phyloP scores from a whole-genome alignment of 345 rosid genomes.

The Theobroma cacao region DNA sequence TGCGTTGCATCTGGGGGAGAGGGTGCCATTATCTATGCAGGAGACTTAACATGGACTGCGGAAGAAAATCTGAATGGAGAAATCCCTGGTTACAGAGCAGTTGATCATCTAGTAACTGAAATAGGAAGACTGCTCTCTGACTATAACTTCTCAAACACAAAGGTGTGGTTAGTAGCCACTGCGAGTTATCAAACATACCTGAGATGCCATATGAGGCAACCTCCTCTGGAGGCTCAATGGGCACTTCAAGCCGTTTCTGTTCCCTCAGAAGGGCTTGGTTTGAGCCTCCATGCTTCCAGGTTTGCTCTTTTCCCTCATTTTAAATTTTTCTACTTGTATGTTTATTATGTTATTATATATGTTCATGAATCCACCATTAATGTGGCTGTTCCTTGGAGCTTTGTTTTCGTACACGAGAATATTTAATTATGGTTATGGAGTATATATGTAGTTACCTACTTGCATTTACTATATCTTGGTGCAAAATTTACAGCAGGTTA shows the following conservation, averaged over 20 bases:
- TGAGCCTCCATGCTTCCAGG: constrained; percentile 82
- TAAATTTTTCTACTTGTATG: too few species aligned
- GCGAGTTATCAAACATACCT: constrained; percentile 78
- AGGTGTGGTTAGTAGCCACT: constrained; percentile 71
- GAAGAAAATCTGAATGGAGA: constrained; percentile 29
- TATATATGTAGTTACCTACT: too few species aligned
- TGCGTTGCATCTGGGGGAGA: constrained; percentile 38
- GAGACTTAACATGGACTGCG: constrained; percentile 74
- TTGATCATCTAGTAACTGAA: constrained; percentile 64
- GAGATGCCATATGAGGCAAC: constrained; percentile 81
- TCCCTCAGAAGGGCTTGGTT: constrained; percentile 76
- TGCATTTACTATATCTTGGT: not conserved
- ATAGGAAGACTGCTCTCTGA: constrained; percentile 54
- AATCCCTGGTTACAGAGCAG: constrained; percentile 40
- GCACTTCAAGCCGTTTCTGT: constrained; percentile 75
- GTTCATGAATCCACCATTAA: constrained; percentile 12
- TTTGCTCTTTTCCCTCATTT: constrained; percentile 8
- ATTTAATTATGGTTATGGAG: too few species aligned
- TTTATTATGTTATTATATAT: not conserved
- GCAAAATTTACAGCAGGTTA: not conserved
- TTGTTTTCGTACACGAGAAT: constrained; percentile 14
- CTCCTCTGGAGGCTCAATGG: constrained; percentile 83
- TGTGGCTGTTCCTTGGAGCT: constrained; percentile 9
- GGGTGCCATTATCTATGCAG: constrained; percentile 71
- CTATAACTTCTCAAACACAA: constrained; percentile 32